Base-by-base conservation (phyloP, 2,329 filamentous ascomycete species). In the Trichoderma breve region DNA sequence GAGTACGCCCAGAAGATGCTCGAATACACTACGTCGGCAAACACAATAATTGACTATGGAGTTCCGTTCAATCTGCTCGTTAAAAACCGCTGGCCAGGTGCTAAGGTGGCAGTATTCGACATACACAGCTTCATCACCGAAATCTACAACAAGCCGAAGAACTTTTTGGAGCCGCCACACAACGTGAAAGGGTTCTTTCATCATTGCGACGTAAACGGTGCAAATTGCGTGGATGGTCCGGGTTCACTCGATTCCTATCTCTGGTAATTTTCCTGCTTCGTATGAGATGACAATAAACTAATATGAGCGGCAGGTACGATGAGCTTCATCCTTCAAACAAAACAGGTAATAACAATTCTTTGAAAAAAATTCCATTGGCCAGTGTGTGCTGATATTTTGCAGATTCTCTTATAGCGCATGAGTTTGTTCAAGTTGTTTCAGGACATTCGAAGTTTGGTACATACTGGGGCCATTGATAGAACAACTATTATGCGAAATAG, bases 81-180 rank as follows among this genome's bases (percentile, higher is more conserved):
- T 63, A 79, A 82, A 73, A 79, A 80, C 57, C 82, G 86, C 5
- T 89, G 87, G 83, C 86, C 85, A 0, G 89, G 85, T 2, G 89
- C 90, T 0, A 85, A 86, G 3, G 83, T 95, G 71, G 88, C 89
- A 3, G 78, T 93, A 53, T 91, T 92, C 77, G 88, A 95, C 79
- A 88, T 91, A 36, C 87, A 93, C 80, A 83, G 81, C 36, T 81
- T 93, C 75, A 82, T 94, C 67, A 83, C 84, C 2, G 90, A 94
- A 76, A 90, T 95, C 36, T 88, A 90, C 76, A 81, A 86, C 63
- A 81, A 89, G 65, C 92, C 92, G 0, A 77, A 79, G 0, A 74
- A 81, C 8, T 94, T 92, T 76, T 81, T 95, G n/a, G 87, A 89
- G 1, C 84, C 85, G 2, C 91, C 91, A 3, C 83, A 87, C 6